Conservation (phyloP, 768 basidiomycete genomes). For the Podaxis sp. region DNA sequence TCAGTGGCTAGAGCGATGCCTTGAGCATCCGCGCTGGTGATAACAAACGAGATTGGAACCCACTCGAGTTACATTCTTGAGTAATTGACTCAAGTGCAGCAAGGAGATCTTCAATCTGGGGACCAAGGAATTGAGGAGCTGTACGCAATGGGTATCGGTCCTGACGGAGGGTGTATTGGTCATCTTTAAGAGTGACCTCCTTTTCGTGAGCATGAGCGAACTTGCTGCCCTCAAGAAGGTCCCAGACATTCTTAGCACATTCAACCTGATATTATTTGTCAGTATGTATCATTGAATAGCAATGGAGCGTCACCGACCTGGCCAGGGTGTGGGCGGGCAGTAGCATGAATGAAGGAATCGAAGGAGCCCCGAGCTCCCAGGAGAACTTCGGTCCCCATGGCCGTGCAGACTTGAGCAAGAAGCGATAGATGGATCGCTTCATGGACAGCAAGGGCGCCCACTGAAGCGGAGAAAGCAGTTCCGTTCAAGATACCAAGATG, state of each 20-base stretch:
- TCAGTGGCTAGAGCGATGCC: constrained; percentile 57
- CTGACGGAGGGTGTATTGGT: constrained; percentile 67
- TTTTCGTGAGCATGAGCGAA: constrained; percentile 58
- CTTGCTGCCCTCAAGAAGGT: constrained; percentile 56
- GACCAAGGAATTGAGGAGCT: constrained; percentile 74
- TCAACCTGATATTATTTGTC: constrained; percentile 41
- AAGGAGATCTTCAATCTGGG: constrained; percentile 73
- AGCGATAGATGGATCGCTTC: constrained; percentile 62
- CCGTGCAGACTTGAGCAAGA: constrained; percentile 68
- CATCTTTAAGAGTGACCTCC: constrained; percentile 61
- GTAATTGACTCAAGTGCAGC: constrained; percentile 54
- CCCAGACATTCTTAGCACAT: constrained; percentile 56
- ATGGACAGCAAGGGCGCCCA: constrained; percentile 65
- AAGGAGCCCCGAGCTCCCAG: constrained; percentile 61
- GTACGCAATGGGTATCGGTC: constrained; percentile 71
- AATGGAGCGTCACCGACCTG: constrained; percentile 36
- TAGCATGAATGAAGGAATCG: constrained; percentile 68
- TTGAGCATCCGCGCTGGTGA: not conserved
- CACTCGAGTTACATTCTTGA: constrained; percentile 77
- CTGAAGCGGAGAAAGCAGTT: constrained; percentile 71
- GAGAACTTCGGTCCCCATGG: constrained; percentile 77
- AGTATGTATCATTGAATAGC: not conserved
- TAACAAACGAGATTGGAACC: constrained; percentile 19
- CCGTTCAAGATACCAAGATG: constrained; percentile 72
- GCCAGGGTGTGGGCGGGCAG: constrained; percentile 76